Evolutionary conservation across 768 basidiomycete species (phyloP), one percentile per base, ranked within the genome.

Genomic region (Tricholoma flavovirens): DNA sequence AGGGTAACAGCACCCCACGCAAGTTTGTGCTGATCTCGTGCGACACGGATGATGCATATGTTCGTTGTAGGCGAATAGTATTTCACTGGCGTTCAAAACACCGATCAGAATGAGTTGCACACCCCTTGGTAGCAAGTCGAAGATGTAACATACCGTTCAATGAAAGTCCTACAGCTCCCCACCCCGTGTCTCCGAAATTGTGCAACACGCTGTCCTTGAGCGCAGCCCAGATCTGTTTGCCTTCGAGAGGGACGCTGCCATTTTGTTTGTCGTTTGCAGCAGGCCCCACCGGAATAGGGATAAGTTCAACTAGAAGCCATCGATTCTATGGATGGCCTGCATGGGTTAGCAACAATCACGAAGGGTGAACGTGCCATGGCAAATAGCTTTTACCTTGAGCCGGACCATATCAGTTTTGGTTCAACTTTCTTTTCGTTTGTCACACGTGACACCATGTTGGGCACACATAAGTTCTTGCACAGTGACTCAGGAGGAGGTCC

Each of bases 261-360:
- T 45, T 45, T 45, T 22, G 46, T 43, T 40, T 26, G 33, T 55
- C 30, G 50, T 68, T 46, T 53, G 14, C 35, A 32, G 30, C 30
- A 32, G 30, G 9, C 9, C 30, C 30, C 10, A 11, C 30, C 9
- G 30, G 30, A 32, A 32, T 11, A 5, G 78, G 73, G 35, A 94
- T 79, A 64, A 95, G 86, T 69, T 96, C 92, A 54, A 93, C 84
- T 30, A 96, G 82, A 10, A 95, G 71, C 89, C 92, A 93, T 35
- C 93, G 82, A 67, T 93, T 94, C 91, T 93, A 59, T 9, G 14
- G 12, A 15, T 14, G 11, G 4, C 11, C 33, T 33, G 33, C 5
- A 33, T 5, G 35, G 35, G 35, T 14, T 12, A 14, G 35, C 35
- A 35, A 35, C 1, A 14, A 35, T 14, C 12, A 12, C n/a, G n/a